Conservation (phyloP, 1,284 basidiomycete species). For the Ceratobasidium sp. region DNA sequence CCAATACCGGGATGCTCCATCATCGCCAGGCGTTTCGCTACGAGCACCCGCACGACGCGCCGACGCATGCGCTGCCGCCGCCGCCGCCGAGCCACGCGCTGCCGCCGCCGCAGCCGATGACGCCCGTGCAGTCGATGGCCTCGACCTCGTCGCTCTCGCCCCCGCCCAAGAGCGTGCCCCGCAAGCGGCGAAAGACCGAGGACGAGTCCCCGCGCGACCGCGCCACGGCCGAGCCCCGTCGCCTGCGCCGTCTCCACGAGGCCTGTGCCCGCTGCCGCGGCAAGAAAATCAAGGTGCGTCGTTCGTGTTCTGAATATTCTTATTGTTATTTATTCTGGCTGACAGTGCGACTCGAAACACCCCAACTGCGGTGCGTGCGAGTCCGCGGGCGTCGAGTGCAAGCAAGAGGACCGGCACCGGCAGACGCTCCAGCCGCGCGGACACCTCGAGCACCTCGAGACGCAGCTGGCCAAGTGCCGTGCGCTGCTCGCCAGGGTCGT, state of each 20-base stretch:
- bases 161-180: conserved; percentile 13
- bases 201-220: conserved; percentile 17
- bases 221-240: conserved; percentile 63
- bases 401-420: conserved; percentile 83
- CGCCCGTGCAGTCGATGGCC: not conserved
- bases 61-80: not conserved
- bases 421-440: conserved; percentile 83
- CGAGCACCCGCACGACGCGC: not conserved
- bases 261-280: conserved; percentile 87
- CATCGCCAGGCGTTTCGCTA: conserved; percentile 8
- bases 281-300: conserved; percentile 92
- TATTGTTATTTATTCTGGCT: too few species aligned
- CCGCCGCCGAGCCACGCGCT: not conserved
- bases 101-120: conserved; percentile 3
- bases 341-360: conserved; percentile 86
- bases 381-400: conserved; percentile 76
- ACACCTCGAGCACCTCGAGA: conserved; percentile 79
- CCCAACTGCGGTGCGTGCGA: conserved; percentile 83
- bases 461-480: conserved; percentile 75
- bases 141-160: conserved; percentile 19
- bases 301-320: too few species aligned
- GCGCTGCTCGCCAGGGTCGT: conserved; percentile 76
- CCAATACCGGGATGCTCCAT: conserved; percentile 19
- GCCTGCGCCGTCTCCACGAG: conserved; percentile 84
- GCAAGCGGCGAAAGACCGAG: conserved; percentile 29